phyloP scores from a whole-genome alignment of 306 rosid species.

The Quercus aquifolioides region DNA sequence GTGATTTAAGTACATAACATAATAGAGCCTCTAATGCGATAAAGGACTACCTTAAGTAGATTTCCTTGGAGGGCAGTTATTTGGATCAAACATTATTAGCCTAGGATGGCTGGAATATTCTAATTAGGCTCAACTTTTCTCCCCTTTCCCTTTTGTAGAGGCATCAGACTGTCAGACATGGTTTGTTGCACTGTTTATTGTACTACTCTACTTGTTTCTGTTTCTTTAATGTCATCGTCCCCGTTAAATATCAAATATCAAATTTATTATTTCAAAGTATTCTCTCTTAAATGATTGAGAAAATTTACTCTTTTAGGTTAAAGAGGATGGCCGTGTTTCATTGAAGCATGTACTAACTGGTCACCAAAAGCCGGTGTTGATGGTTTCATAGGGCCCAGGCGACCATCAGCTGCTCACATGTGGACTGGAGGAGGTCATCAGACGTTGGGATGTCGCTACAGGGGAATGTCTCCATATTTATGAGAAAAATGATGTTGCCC shows the following conservation, averaged over 20 bases:
- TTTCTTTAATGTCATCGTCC: background rate
- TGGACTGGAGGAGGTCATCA: conserved; percentile 86
- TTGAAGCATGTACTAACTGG: conserved; percentile 79
- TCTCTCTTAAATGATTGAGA: background rate
- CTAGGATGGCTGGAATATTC: too few relatives aligned
- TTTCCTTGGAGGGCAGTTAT: too few relatives aligned
- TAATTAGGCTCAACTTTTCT: too few relatives aligned
- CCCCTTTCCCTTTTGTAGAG: background rate
- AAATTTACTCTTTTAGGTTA: conserved; percentile 47
- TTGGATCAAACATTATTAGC: too few relatives aligned
- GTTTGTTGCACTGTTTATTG: background rate
- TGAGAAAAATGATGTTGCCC: conserved; percentile 65
- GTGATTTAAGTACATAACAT: too few relatives aligned
- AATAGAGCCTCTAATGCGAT: too few relatives aligned
- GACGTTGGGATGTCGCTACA: conserved; percentile 85
- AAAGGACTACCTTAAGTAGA: too few relatives aligned
- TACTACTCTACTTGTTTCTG: background rate
- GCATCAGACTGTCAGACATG: background rate
- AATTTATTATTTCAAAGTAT: background rate
- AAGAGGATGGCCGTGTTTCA: conserved; percentile 42
- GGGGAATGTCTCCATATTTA: conserved; percentile 87
- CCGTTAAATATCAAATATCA: background rate
- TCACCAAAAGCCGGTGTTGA: conserved; percentile 75
- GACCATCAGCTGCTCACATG: conserved; percentile 86
- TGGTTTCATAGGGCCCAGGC: conserved; percentile 90